These are phyloP conservation scores for Monosporascus sp. DNA, from an alignment of 2,329 filamentous ascomycete genomes.

Conservation along the genomic window DNA sequence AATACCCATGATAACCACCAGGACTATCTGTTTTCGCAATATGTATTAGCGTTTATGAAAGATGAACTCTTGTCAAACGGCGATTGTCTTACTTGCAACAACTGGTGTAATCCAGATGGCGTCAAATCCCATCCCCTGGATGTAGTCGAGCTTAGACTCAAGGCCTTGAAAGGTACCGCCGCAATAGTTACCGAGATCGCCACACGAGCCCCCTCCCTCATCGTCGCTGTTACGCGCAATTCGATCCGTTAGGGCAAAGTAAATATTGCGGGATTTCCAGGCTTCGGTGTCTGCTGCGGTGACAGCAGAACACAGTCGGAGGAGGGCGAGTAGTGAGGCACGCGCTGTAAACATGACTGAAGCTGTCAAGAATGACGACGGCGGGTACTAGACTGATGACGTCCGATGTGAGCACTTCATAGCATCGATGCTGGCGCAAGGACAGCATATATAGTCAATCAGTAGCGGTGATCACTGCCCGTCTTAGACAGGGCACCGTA, in stretches of 20 bases:
- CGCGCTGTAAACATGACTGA: not conserved
- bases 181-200: slow-evolving; percentile 45
- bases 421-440: too few species aligned
- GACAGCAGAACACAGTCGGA: slow-evolving; percentile 4
- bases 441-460: too few species aligned
- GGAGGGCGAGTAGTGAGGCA: not conserved
- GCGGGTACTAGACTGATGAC: too few species aligned
- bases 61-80: not conserved
- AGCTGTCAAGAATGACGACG: too few species aligned
- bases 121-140: slow-evolving; percentile 55
- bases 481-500: too few species aligned
- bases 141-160: slow-evolving; percentile 55
- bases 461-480: too few species aligned
- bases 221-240: slow-evolving; percentile 43
- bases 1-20: slow-evolving; percentile 51
- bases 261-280: slow-evolving; percentile 52
- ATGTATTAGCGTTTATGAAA: not conserved
- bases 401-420: too few species aligned
- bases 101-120: slow-evolving; percentile 56
- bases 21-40: slow-evolving; percentile 23
- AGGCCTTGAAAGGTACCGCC: slow-evolving; percentile 57
- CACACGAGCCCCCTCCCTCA: slow-evolving; percentile 37
- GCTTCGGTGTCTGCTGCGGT: slow-evolving; percentile 29
- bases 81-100: slow-evolving; percentile 33
- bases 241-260: slow-evolving; percentile 54